These are phyloP conservation scores for Candida tibetensis DNA, from an alignment of 805 yeast genomes.

Conservation along the genomic window DNA sequence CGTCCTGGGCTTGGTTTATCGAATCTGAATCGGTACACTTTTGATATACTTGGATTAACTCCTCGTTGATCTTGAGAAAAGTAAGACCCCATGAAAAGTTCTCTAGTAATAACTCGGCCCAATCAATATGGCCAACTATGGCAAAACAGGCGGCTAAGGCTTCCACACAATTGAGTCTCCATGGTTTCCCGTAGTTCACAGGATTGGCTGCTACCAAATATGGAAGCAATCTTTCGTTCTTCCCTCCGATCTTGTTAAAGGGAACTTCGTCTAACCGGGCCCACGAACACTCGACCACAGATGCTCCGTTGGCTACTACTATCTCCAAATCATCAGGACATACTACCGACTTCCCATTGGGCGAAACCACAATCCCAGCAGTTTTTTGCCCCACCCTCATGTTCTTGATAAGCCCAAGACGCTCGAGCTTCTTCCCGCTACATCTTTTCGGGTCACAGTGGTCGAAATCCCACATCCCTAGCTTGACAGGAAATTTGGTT, in stretches of 20 bases:
- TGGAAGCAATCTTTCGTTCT: conserved; percentile 81
- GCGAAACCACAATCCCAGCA: conserved; percentile 86
- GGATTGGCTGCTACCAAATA: conserved; percentile 95
- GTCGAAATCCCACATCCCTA: conserved; percentile 99
- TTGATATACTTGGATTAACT: conserved; percentile 69
- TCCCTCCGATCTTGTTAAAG: conserved; percentile 87
- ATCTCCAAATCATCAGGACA: conserved; percentile 81
- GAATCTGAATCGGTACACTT: conserved; percentile 79
- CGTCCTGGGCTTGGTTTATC: conserved; percentile 66
- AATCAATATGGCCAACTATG: conserved; percentile 84
- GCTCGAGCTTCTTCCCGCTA: conserved; percentile 88
- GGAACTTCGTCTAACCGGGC: conserved; percentile 98
- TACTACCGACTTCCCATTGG: conserved; percentile 86
- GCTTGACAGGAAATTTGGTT: conserved; percentile 66
- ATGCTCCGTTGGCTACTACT: conserved; percentile 83
- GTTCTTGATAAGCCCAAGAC: conserved; percentile 77
- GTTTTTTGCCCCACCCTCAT: conserved; percentile 92
- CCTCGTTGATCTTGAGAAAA: conserved; percentile 78
- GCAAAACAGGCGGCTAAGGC: conserved; percentile 97
- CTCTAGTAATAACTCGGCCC: conserved; percentile 75
- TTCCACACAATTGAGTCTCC: conserved; percentile 95
- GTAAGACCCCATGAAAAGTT: conserved; percentile 94
- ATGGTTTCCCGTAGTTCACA: conserved; percentile 94
- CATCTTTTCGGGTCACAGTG: conserved; percentile 98
- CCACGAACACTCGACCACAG: conserved; percentile 99